Conservation (phyloP, 2,329 filamentous ascomycete species). For the Bretziella fagacearum region DNA sequence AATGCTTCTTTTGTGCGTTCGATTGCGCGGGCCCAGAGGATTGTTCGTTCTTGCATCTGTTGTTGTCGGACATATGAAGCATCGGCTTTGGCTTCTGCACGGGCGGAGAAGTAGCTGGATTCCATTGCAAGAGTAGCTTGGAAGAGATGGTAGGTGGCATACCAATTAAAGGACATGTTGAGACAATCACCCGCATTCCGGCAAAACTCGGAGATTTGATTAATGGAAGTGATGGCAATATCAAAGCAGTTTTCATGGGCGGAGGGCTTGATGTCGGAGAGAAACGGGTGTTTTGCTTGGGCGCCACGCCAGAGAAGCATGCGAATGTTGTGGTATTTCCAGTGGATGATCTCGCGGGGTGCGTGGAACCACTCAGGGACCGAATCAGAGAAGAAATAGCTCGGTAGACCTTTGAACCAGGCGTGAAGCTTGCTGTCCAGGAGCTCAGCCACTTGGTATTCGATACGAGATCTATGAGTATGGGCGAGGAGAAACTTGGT, state of each 20-base stretch:
- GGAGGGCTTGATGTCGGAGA: slow-evolving; percentile 16
- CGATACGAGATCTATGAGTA: slow-evolving; percentile 21
- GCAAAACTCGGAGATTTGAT: slow-evolving; percentile 24
- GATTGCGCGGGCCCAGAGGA: neutral
- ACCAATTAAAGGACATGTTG: slow-evolving; percentile 25
- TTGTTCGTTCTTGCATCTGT: neutral
- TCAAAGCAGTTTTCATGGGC: slow-evolving; percentile 23
- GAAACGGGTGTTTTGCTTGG: slow-evolving; percentile 22
- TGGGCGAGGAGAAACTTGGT: slow-evolving; percentile 25
- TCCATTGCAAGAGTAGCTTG: slow-evolving; percentile 27
- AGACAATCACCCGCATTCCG: slow-evolving; percentile 17
- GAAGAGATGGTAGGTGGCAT: slow-evolving; percentile 29
- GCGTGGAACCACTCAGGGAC: slow-evolving; percentile 23
- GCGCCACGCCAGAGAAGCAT: slow-evolving; percentile 26
- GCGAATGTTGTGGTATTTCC: slow-evolving; percentile 27
- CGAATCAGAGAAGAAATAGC: slow-evolving; percentile 21
- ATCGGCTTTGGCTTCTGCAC: neutral
- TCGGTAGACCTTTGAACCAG: slow-evolving; percentile 22
- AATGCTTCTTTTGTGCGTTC: slow-evolving; percentile 1
- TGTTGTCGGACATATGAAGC: neutral
- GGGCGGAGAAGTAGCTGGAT: slow-evolving; percentile 14
- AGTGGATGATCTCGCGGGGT: slow-evolving; percentile 24
- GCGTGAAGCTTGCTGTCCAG: slow-evolving; percentile 23
- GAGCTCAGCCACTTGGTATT: slow-evolving; percentile 23
- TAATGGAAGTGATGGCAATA: slow-evolving; percentile 24